phyloP scores from a whole-genome alignment of 2,329 filamentous ascomycete species.

The Colletotrichum neosansevieriae region DNA sequence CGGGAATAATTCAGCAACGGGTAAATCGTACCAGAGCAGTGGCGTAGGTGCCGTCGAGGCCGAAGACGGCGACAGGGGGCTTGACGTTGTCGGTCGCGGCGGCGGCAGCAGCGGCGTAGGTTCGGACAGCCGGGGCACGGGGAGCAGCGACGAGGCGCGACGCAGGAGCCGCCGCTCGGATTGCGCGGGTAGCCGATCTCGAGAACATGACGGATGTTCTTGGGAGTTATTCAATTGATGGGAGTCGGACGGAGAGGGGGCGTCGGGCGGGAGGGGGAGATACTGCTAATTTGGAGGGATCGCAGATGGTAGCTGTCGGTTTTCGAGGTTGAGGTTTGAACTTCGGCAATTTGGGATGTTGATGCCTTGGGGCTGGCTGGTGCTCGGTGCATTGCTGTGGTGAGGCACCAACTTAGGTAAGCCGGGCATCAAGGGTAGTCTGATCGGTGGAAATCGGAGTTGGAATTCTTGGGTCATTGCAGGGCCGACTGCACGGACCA shows the following conservation, averaged over 20 bases:
- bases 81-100: slow-evolving; percentile 75
- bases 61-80: slow-evolving; percentile 92
- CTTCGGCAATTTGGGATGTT: slow-evolving; percentile 57
- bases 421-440: slow-evolving; percentile 15
- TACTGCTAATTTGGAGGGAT: slow-evolving; percentile 36
- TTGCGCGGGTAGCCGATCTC: slow-evolving; percentile 69
- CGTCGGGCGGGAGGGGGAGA: slow-evolving; percentile 41
- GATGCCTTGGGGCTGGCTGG: slow-evolving; percentile 51
- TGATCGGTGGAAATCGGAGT: slow-evolving; percentile 38
- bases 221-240: slow-evolving; percentile 33
- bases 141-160: slow-evolving; percentile 67
- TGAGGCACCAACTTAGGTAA: slow-evolving; percentile 53
- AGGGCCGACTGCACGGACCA: slow-evolving; percentile 10
- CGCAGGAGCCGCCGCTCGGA: slow-evolving; percentile 67
- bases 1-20: slow-evolving; percentile 1
- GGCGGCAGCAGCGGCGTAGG: slow-evolving; percentile 77
- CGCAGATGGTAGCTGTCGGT: slow-evolving; percentile 41
- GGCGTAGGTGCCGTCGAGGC: slow-evolving; percentile 97
- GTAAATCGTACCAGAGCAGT: slow-evolving; percentile 86
- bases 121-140: slow-evolving; percentile 70
- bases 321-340: slow-evolving; percentile 50
- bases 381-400: background rate
- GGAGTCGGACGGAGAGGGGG: slow-evolving; percentile 28
- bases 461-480: slow-evolving; percentile 11
- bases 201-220: slow-evolving; percentile 64